Evolutionary conservation across 2,329 filamentous ascomycete genomes (phyloP), one percentile per base, ranked within the genome.

Genomic region (Basipetospora chlamydospora): DNA sequence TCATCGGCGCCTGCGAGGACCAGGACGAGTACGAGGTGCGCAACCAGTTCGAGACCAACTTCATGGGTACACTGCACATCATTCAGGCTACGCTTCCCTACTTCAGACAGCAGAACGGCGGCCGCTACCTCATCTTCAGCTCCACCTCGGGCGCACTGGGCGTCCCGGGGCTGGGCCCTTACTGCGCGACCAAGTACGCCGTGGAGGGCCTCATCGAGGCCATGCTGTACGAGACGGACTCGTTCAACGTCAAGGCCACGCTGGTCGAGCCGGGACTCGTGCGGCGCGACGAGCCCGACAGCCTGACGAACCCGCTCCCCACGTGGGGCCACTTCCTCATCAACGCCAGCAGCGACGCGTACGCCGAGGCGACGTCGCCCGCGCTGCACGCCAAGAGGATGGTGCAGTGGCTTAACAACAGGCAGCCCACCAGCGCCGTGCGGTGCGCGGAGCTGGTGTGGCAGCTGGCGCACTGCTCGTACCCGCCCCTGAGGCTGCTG

Each of bases 21-120:
- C 90, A 96, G 60, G 86, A 95, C 55, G 85, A 94, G 53, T 79
- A 86, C 55, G 90, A 96, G 52, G 73, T 96, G 46, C 81, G 86
- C 40, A 88, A 93, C 50, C 90, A 96, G 57, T 95, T 96, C 59
- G 85, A 92, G 64, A 95, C 87, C 16, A 98, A 98, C 57, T 94
- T 95, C 57, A 88, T 93, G 67, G 90, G 90, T 37, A 92, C 86
- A 0, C 59, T 96, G 41, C 82, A 96, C 58, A 94, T 98, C 48
- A 80, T 96, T 41, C 86, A 95, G 54, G 64, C 83, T 15, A 87
- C 81, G 2, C 62, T 96, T 26, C 86, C 87, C 1, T 85, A 93
- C 59, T 92, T 96, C 47, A 77, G 88, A 35, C 67, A 77, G 43
- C 78, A 84, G 44, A 68, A 70, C 16, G 66, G 63, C 1, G 90